phyloP scores from a whole-genome alignment of 2,329 filamentous ascomycete species.

The Sordariomycetes sp. region DNA sequence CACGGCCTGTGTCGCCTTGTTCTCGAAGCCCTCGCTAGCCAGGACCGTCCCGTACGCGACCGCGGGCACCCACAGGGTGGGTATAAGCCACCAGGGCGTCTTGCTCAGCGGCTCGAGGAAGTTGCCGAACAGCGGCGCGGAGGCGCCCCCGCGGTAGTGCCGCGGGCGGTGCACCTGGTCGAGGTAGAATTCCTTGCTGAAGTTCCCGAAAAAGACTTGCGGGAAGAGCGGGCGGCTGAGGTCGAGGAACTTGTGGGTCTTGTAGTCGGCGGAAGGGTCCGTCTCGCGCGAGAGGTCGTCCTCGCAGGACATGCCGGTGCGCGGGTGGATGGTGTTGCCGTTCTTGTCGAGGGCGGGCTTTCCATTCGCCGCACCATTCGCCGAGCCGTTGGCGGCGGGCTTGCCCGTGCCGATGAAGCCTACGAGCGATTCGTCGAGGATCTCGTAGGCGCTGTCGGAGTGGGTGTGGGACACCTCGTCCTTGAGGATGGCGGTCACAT shows the following conservation, averaged over 20 bases:
- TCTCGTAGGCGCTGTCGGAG: constrained; percentile 77
- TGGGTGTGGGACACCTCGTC: constrained; percentile 59
- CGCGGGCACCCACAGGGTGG: constrained; percentile 73
- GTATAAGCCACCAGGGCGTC: constrained; percentile 90
- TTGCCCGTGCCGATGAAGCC: constrained; percentile 56
- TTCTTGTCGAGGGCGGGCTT: constrained; percentile 16
- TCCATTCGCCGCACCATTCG: constrained; percentile 12
- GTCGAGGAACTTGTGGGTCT: constrained; percentile 88
- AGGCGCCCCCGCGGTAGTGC: constrained; percentile 88
- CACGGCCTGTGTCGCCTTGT: constrained; percentile 30
- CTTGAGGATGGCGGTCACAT: constrained; percentile 41
- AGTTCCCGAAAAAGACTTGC: constrained; percentile 82
- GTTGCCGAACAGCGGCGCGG: constrained; percentile 91
- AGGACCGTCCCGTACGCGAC: constrained; percentile 62
- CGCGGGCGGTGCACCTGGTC: constrained; percentile 92
- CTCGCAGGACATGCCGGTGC: constrained; percentile 79
- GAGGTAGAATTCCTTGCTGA: constrained; percentile 92
- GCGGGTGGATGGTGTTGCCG: constrained; percentile 36
- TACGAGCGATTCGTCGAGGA: constrained; percentile 48
- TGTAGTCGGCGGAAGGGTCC: constrained; percentile 65
- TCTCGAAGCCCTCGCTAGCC: constrained; percentile 50
- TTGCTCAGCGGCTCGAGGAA: constrained; percentile 95
- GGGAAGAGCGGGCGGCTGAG: constrained; percentile 72
- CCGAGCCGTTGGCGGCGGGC: constrained; percentile 26
- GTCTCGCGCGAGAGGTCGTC: constrained; percentile 85